phyloP scores from a whole-genome alignment of 345 rosid genomes.

The Gossypium stocksii region DNA sequence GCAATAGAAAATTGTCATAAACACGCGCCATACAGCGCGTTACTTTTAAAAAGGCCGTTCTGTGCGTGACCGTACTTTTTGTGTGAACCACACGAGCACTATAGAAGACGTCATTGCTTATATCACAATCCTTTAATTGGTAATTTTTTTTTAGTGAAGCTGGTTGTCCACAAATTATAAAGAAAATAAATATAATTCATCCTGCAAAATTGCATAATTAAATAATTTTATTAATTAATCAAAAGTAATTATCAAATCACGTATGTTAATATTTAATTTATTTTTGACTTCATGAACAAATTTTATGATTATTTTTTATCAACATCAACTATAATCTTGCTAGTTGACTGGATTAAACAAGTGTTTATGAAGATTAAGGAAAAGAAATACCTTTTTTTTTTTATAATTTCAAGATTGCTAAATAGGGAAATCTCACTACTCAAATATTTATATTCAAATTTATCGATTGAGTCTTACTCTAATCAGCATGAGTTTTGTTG shows the following conservation, averaged over 20 bases:
- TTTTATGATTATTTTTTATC: no score
- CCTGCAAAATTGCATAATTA: not conserved
- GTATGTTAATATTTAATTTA: not conserved
- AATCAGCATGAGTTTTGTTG: accelerated
- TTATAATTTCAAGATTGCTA: no score
- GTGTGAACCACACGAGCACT: not conserved
- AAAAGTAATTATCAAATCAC: not conserved
- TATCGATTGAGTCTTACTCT: no score
- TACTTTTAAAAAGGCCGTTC: not conserved
- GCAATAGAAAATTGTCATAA: not conserved
- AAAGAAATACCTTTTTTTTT: no score
- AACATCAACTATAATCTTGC: no score
- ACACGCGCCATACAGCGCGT: not conserved
- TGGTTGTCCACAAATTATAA: not conserved
- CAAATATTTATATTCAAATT: no score
- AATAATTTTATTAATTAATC: not conserved
- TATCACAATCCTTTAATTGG: not conserved
- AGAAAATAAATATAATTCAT: not conserved
- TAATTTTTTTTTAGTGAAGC: no score
- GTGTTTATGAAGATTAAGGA: no score
- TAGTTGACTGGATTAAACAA: no score
- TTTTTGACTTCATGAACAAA: not conserved
- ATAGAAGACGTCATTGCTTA: constrained; percentile 21
- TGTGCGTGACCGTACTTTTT: not conserved
- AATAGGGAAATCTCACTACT: no score